These are phyloP conservation scores for Arthrobotrys entomopaga DNA, from an alignment of 2,329 filamentous ascomycete species.

Conservation along the genomic window DNA sequence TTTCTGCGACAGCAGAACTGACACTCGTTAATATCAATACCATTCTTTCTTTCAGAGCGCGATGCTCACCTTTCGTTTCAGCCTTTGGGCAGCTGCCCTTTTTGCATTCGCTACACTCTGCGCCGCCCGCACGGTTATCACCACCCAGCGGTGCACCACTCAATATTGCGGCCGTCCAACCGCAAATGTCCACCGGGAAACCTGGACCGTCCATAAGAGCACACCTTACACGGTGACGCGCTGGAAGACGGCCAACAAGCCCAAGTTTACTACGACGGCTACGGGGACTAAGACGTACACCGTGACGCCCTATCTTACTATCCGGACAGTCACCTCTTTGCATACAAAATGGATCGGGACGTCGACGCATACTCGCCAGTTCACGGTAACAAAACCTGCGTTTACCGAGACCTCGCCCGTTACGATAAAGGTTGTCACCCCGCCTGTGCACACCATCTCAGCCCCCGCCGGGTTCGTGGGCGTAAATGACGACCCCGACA, in stretches of 20 bases:
- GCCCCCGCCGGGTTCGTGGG: slow-evolving; percentile 23
- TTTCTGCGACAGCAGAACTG: slow-evolving; percentile 4
- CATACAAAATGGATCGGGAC: slow-evolving; percentile 17
- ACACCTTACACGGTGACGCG: slow-evolving; percentile 19
- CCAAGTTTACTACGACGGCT: slow-evolving; percentile 1
- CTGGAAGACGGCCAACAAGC: slow-evolving; percentile 28
- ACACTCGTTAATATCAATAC: no score
- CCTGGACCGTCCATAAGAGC: slow-evolving; percentile 16
- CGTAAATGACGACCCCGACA: slow-evolving; percentile 30
- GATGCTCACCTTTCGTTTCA: slow-evolving; percentile 32
- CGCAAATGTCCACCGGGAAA: slow-evolving; percentile 6
- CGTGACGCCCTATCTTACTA: background rate
- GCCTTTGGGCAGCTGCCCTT: slow-evolving; percentile 25
- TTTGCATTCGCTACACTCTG: slow-evolving; percentile 31
- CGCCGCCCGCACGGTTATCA: slow-evolving; percentile 28
- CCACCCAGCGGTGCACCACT: slow-evolving; percentile 31
- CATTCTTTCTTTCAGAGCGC: background rate
- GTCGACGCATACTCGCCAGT: slow-evolving; percentile 8
- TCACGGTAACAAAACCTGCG: background rate
- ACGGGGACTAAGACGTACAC: slow-evolving; percentile 7
- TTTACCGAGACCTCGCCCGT: background rate
- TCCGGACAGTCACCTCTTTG: background rate
- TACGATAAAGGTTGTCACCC: slow-evolving; percentile 9
- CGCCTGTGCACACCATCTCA: slow-evolving; percentile 1
- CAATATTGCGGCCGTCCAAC: slow-evolving; percentile 21